Evolutionary conservation across 2,329 filamentous ascomycete species (phyloP).

Genomic region (Cryphonectria naterciae): DNA sequence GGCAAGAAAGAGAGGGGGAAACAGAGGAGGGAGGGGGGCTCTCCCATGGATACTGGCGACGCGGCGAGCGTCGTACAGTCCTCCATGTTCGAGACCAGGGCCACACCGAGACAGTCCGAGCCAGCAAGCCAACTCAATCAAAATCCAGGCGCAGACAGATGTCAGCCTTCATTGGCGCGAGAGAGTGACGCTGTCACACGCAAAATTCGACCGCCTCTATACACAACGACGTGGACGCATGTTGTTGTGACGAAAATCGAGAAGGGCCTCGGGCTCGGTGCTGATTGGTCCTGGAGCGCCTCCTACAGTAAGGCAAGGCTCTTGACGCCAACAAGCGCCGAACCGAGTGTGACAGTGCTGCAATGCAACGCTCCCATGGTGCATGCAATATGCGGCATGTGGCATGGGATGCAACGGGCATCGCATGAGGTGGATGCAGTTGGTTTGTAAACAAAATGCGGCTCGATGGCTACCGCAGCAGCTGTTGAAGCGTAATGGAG

Average conservation of each 20-base stretch:
- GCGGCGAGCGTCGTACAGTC: neutral
- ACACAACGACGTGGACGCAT: neutral
- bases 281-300: conserved; percentile 22
- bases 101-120: neutral
- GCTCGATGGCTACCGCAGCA: neutral
- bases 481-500: neutral
- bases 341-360: conserved; percentile 15
- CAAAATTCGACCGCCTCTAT: neutral
- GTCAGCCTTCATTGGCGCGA: neutral
- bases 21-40: no score
- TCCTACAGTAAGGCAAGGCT: conserved; percentile 6
- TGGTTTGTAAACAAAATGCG: conserved; percentile 6
- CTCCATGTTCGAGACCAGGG: neutral
- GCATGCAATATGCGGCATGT: conserved; percentile 12
- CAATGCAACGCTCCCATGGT: conserved; percentile 19
- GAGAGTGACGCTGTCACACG: neutral
- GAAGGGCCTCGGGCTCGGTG: conserved; percentile 12
- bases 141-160: neutral
- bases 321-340: conserved; percentile 23
- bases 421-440: neutral
- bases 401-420: neutral
- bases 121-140: neutral
- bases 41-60: neutral
- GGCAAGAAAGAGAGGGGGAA: neutral
- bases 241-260: neutral